phyloP scores from a whole-genome alignment of 2,329 filamentous ascomycete genomes.

The Rhytidhysteron rufulum region DNA sequence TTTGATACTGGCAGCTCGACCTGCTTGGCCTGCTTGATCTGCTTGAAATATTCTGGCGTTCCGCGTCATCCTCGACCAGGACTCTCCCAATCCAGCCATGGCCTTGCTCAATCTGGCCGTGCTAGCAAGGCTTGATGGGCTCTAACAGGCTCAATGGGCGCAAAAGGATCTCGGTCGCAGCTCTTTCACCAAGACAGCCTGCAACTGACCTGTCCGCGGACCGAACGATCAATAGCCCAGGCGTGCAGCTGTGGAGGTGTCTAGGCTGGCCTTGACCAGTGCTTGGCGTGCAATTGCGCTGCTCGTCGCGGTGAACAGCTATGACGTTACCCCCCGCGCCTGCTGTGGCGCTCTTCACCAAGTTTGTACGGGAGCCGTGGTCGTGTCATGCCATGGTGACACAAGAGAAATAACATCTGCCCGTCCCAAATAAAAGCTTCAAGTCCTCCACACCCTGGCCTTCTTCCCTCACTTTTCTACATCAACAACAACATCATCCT shows the following conservation, averaged over 20 bases:
- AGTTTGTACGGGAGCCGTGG: background rate
- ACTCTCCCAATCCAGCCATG: background rate
- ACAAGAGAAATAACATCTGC: background rate
- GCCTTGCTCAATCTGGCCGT: background rate
- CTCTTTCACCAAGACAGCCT: too few relatives aligned
- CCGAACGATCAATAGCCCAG: too few relatives aligned
- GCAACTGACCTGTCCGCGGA: too few relatives aligned
- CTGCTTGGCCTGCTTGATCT: too few relatives aligned
- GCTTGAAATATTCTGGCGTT: background rate
- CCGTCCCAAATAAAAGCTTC: slow-evolving; percentile 1
- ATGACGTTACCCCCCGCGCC: background rate
- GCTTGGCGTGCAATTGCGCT: background rate
- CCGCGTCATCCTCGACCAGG: background rate
- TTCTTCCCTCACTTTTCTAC: background rate
- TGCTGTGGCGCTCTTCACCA: background rate
- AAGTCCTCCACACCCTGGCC: background rate
- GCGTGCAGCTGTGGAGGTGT: too few relatives aligned
- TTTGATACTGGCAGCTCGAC: too few relatives aligned
- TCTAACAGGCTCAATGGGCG: too few relatives aligned
- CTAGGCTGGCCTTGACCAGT: too few relatives aligned
- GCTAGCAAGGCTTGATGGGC: background rate
- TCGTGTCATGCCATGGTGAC: slow-evolving; percentile 1
- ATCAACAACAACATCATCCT: background rate
- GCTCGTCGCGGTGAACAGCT: background rate
- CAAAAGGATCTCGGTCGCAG: too few relatives aligned